phyloP scores from a whole-genome alignment of 2,329 filamentous ascomycete genomes.

The Aspergillus carbonarius region DNA sequence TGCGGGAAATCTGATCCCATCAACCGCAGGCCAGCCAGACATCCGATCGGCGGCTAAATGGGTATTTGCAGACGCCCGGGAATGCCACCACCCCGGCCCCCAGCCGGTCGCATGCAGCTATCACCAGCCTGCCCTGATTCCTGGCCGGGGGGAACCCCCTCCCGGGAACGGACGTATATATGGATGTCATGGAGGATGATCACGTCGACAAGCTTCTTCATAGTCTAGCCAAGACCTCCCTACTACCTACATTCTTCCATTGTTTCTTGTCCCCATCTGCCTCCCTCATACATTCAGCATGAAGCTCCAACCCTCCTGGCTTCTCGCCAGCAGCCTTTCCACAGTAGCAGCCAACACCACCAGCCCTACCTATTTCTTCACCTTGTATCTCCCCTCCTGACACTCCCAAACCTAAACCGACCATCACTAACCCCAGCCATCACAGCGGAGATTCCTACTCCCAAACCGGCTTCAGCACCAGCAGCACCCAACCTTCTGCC shows the following conservation, averaged over 20 bases:
- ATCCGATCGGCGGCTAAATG: background rate
- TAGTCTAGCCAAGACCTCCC: background rate
- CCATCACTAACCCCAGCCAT: background rate
- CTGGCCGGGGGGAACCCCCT: no score
- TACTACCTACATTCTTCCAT: background rate
- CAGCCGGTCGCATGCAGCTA: background rate
- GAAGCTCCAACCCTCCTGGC: slow-evolving; percentile 11
- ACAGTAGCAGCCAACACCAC: slow-evolving; percentile 8
- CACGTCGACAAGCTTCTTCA: background rate
- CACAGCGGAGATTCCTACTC: slow-evolving; percentile 61
- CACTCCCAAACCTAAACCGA: no score
- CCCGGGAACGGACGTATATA: background rate
- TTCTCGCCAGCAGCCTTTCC: slow-evolving; percentile 10
- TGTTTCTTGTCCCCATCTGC: no score
- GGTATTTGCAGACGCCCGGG: background rate
- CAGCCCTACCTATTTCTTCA: slow-evolving; percentile 40
- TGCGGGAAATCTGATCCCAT: background rate
- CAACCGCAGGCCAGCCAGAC: background rate
- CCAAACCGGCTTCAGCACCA: slow-evolving; percentile 58
- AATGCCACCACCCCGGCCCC: background rate
- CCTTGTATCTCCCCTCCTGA: slow-evolving; percentile 32
- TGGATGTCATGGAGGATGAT: background rate
- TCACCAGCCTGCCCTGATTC: no score
- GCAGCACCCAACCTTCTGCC: slow-evolving; percentile 51
- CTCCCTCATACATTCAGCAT: background rate